Base-by-base conservation (phyloP, 192 early-diverging fungal species). In the Coemansia umbellata region DNA sequence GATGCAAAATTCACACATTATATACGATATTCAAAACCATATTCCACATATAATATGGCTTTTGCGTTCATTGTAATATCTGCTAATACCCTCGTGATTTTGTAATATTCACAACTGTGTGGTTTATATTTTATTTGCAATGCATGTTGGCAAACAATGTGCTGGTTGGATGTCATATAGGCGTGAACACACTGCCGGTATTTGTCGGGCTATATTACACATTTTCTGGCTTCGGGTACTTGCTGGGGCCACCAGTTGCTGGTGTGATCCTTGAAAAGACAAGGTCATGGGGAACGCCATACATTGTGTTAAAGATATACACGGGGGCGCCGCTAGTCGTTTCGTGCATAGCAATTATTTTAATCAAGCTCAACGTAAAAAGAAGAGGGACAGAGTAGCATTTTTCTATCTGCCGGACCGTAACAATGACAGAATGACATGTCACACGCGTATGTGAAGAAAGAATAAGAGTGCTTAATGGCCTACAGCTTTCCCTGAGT, bases 201-300 rank as follows among this genome's bases (percentile, higher is more conserved):
- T 65, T 75, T 41, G 73, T 76, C 17, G 73, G 73, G 9, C 58
- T 69, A 8, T 69, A 69, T 33, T 76, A 69, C 54, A 69, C 73
- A 3, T 37, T 69, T 35, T 59, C 73, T 8, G 73, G 73, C 8
- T 24, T 69, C 19, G 73, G 66, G 47, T 76, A 66, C 37, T 28
- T 69, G 50, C 63, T 76, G 50, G 73, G 66, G 53, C 73, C 66
- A 18, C 66, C 73, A 47, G 60, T 76, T 54, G 66, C 66, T 13
- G 73, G 73, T 5, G 58, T 69, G 13, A 65, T 76, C 37, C 58
- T 69, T 9, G 73, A 76, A 50, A 64, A 59, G 33, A 66, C 66
- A 6, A 55, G 41, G 58, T 76, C 73, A 66, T 76, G 73, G 73
- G 66, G 50, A 15, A 10, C 62, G 32, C 66, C 73, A 24, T 69